Percentiles rank a stretch among this genome's conserved stretches.
Conservation (phyloP, 768 basidiomycete genomes). For the Mycena leptocephala region DNA sequence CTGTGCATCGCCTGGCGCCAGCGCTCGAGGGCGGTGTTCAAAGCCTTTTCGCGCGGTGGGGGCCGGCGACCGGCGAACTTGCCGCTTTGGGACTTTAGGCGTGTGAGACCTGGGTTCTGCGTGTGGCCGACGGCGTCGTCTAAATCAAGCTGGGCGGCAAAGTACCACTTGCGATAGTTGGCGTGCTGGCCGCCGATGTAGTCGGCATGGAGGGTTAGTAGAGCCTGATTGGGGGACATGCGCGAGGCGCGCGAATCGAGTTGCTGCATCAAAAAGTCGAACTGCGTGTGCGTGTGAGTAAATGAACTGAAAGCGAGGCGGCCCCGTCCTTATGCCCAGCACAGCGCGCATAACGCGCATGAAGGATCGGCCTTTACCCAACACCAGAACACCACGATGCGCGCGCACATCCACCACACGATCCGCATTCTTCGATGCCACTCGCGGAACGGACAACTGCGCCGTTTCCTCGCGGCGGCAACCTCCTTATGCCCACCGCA, state of each 20-base stretch:
- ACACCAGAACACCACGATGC: too few relatives aligned
- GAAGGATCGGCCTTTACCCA: too few relatives aligned
- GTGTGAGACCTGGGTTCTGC: slow-evolving; percentile 92
- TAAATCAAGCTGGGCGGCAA: slow-evolving; percentile 98
- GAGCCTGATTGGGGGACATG: slow-evolving; percentile 96
- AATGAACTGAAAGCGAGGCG: too few relatives aligned
- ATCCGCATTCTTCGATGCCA: too few relatives aligned
- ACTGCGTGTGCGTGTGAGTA: slow-evolving; percentile 61
- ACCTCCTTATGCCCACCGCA: background rate
- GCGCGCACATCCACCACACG: too few relatives aligned
- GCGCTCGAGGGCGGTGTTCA: slow-evolving; percentile 89
- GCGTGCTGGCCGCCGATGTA: slow-evolving; percentile 99
- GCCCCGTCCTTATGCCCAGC: too few relatives aligned
- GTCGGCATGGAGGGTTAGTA: slow-evolving; percentile 96
- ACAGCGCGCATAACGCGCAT: too few relatives aligned
- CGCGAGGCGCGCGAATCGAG: slow-evolving; percentile 97
- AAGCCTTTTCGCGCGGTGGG: slow-evolving; percentile 71
- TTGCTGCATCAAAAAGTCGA: slow-evolving; percentile 98
- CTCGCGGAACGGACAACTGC: too few relatives aligned
- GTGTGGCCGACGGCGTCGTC: slow-evolving; percentile 96
- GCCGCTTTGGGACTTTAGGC: slow-evolving; percentile 79
- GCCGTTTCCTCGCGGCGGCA: too few relatives aligned
- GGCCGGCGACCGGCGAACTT: slow-evolving; percentile 55
- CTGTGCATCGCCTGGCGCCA: slow-evolving; percentile 99
- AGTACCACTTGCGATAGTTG: slow-evolving; percentile 99